Base-by-base conservation (phyloP, 2,329 filamentous ascomycete genomes). In the Pseudocercospora musae region DNA sequence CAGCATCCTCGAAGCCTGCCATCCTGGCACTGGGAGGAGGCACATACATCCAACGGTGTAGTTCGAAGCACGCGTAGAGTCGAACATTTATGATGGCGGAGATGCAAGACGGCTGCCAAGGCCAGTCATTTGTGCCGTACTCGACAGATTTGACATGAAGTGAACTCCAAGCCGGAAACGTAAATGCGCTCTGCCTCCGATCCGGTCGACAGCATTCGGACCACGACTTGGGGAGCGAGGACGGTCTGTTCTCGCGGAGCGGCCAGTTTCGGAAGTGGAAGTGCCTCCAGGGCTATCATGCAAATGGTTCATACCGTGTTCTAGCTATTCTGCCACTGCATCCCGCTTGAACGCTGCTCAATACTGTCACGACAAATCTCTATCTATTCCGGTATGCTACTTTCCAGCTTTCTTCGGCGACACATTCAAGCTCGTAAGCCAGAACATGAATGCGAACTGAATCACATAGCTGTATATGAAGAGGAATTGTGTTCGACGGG, bases 381-480 rank as follows among this genome's bases (percentile, higher is more conserved):
- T 3, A n/a, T 29, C 11, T n/a, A 23, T 25, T 25, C 15, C 21
- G 11, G 2, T 8, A 31, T 25, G 25, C 37, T 50, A 59, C 23
- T 54, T 65, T 7, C 55, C 49, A 50, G 40, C 50, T 53, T 64
- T 63, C 49, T 62, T 60, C 13, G 58, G 63, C 23, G 63, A 62
- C 27, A 72, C 50, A 40, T 75, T 71, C 69, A 84, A 78, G 23
- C 83, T 79, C 66, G 79, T 89, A 65, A 91, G 77, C 72, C 87
- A 83, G 88, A 94, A 95, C 93, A 98, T 99, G 77, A 98, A 96
- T 60, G 93, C 81, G 69, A 98, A 85, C 80, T 99, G 95, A 60
- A 98, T 89, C 59, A 96, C 82, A 77, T 98, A 99, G 49, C 93
- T 94, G 79, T 99, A 97, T 69, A 93, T 84, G 77, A 96, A 96